Percentiles rank a stretch among this genome's conserved stretches.
Conservation (phyloP, 345 rosid genomes). For the Populus davidiana region DNA sequence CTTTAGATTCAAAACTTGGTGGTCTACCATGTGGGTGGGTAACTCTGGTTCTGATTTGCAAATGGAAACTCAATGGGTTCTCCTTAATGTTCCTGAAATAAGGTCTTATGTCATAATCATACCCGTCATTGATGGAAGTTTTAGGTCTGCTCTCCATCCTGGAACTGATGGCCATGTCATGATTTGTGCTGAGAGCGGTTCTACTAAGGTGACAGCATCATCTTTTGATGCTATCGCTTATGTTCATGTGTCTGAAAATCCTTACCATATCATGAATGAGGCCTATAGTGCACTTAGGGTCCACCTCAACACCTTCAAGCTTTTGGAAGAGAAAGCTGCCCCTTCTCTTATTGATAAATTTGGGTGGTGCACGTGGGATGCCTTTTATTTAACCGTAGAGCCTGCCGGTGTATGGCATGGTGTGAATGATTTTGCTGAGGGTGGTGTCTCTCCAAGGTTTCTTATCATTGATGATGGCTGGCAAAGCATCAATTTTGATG, state of each 20-base stretch:
- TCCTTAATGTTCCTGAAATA: slow-evolving; percentile 61
- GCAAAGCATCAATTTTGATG: slow-evolving; percentile 66
- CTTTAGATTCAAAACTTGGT: slow-evolving; percentile 88
- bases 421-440: slow-evolving; percentile 59
- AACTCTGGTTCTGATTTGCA: slow-evolving; percentile 74
- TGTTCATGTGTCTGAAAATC: slow-evolving; percentile 69
- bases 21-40: slow-evolving; percentile 86
- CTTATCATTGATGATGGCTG: slow-evolving; percentile 90
- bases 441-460: slow-evolving; percentile 66
- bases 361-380: slow-evolving; percentile 99
- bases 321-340: slow-evolving; percentile 65
- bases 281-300: slow-evolving; percentile 66
- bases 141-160: slow-evolving; percentile 65
- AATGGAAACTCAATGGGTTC: slow-evolving; percentile 75
- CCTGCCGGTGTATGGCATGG: slow-evolving; percentile 77
- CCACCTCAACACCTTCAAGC: slow-evolving; percentile 72
- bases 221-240: slow-evolving; percentile 62
- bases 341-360: slow-evolving; percentile 65
- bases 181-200: slow-evolving; percentile 73
- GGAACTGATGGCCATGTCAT: slow-evolving; percentile 53
- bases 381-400: slow-evolving; percentile 77
- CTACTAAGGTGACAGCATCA: slow-evolving; percentile 44
- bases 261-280: slow-evolving; percentile 75
- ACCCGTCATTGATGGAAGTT: slow-evolving; percentile 65
- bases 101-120: slow-evolving; percentile 52